phyloP scores from a whole-genome alignment of 768 basidiomycete species.

The Termitomyces sp. region DNA sequence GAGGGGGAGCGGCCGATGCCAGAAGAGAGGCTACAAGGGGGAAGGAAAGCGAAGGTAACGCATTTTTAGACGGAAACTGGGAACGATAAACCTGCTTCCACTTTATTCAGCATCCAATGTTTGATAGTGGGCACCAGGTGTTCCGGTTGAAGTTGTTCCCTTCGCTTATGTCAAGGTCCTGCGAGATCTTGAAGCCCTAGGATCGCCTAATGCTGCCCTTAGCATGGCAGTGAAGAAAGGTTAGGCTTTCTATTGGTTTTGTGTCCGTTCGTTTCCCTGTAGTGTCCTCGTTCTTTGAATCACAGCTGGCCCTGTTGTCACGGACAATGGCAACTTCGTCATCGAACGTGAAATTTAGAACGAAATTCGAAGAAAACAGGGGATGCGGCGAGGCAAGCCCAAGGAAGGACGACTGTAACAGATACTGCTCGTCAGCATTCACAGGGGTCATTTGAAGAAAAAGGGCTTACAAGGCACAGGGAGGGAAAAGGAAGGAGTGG shows the following conservation, averaged over 20 bases:
- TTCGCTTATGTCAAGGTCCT: slow-evolving; percentile 92
- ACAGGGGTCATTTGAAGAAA: background rate
- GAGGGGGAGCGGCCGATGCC: slow-evolving; percentile 45
- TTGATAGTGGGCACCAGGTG: slow-evolving; percentile 75
- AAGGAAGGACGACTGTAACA: slow-evolving; percentile 37
- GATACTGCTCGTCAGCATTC: slow-evolving; percentile 1
- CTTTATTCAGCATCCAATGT: background rate
- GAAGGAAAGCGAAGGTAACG: slow-evolving; percentile 39
- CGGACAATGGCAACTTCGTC: slow-evolving; percentile 96
- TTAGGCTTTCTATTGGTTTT: slow-evolving; percentile 8
- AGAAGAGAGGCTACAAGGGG: slow-evolving; percentile 38
- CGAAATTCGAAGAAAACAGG: slow-evolving; percentile 34
- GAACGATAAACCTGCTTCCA: slow-evolving; percentile 39
- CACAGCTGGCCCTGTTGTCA: slow-evolving; percentile 88
- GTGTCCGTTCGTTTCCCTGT: background rate
- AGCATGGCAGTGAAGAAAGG: slow-evolving; percentile 89
- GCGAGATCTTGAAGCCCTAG: slow-evolving; percentile 55
- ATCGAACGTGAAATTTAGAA: slow-evolving; percentile 46
- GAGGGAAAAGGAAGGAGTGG: slow-evolving; percentile 25
- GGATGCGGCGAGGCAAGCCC: slow-evolving; percentile 74
- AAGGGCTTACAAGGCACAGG: slow-evolving; percentile 31
- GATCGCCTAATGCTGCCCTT: slow-evolving; percentile 67
- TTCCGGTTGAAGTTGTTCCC: slow-evolving; percentile 95
- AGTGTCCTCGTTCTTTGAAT: background rate
- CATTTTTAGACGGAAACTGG: slow-evolving; percentile 33